phyloP scores from a whole-genome alignment of 768 basidiomycete species.

The Pleurotus ostreatus region DNA sequence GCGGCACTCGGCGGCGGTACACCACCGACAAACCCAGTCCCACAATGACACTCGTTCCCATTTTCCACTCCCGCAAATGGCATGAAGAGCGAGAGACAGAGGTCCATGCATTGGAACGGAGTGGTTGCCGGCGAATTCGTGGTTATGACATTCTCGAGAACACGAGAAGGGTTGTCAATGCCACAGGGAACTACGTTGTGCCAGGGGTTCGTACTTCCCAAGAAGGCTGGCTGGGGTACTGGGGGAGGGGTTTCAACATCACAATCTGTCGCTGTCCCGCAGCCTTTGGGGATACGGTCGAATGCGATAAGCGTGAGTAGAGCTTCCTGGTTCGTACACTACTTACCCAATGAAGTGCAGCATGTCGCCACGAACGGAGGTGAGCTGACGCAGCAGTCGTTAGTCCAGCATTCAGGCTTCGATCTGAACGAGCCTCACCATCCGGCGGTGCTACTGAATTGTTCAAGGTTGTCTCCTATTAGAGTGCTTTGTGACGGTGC shows the following conservation, averaged over 20 bases:
- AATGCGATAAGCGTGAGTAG: not conserved
- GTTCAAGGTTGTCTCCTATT: slow-evolving; percentile 1
- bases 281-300: not conserved
- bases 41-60: slow-evolving; percentile 11
- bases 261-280: not conserved
- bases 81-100: slow-evolving; percentile 3
- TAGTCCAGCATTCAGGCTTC: not conserved
- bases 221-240: not conserved
- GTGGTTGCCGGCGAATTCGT: slow-evolving; percentile 7
- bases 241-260: slow-evolving; percentile 1
- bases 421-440: not conserved
- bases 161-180: slow-evolving; percentile 6
- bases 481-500: not conserved
- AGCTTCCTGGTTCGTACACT: not conserved
- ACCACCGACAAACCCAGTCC: slow-evolving; percentile 9
- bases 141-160: slow-evolving; percentile 8
- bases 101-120: slow-evolving; percentile 7
- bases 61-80: slow-evolving; percentile 9
- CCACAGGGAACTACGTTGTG: slow-evolving; percentile 8
- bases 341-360: not conserved
- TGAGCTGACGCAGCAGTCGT: not conserved
- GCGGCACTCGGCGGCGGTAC: slow-evolving; percentile 5
- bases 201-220: not conserved
- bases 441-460: not conserved
- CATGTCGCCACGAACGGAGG: not conserved